Conservation (phyloP, 495 filamentous ascomycete genomes). For the Aspergillus indologenus region DNA sequence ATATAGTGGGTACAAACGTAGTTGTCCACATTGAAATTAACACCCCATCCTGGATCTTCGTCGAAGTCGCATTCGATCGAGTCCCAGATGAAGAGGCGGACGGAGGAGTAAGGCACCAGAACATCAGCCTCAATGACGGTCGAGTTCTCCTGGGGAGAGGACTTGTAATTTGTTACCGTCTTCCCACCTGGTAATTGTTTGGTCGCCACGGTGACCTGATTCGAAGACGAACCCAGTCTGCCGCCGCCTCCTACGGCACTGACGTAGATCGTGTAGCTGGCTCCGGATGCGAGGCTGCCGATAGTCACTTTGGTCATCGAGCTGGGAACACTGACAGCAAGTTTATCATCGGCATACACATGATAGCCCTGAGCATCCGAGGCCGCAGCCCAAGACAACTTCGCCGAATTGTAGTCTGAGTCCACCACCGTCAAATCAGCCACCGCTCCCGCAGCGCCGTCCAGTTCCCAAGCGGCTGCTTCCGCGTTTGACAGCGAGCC, state of each 20-base stretch:
- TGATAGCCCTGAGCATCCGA: slow-evolving; percentile 16
- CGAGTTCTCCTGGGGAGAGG: slow-evolving; percentile 5
- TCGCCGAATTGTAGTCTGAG: slow-evolving; percentile 18
- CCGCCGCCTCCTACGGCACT: slow-evolving; percentile 8
- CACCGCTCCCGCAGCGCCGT: slow-evolving; percentile 1
- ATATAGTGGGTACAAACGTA: slow-evolving; percentile 21
- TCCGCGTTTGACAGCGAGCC: slow-evolving; percentile 6
- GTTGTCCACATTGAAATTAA: slow-evolving; percentile 17
- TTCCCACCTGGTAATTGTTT: slow-evolving; percentile 5
- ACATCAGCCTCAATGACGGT: slow-evolving; percentile 15
- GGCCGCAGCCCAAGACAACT: slow-evolving; percentile 12
- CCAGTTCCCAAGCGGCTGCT: background rate
- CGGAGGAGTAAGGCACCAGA: slow-evolving; percentile 17
- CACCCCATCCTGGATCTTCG: slow-evolving; percentile 10
- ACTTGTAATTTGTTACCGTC: slow-evolving; percentile 10
- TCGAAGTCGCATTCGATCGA: slow-evolving; percentile 11
- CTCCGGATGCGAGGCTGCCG: slow-evolving; percentile 7
- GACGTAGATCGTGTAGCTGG: slow-evolving; percentile 4
- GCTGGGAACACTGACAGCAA: slow-evolving; percentile 12
- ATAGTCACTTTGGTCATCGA: slow-evolving; percentile 15
- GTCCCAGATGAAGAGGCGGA: slow-evolving; percentile 15
- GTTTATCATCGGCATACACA: slow-evolving; percentile 5
- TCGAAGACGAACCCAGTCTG: slow-evolving; percentile 1
- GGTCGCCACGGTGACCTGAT: slow-evolving; percentile 8
- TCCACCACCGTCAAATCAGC: slow-evolving; percentile 6